Conservation (phyloP, 768 basidiomycete species). For the Myochromella boudieri region DNA sequence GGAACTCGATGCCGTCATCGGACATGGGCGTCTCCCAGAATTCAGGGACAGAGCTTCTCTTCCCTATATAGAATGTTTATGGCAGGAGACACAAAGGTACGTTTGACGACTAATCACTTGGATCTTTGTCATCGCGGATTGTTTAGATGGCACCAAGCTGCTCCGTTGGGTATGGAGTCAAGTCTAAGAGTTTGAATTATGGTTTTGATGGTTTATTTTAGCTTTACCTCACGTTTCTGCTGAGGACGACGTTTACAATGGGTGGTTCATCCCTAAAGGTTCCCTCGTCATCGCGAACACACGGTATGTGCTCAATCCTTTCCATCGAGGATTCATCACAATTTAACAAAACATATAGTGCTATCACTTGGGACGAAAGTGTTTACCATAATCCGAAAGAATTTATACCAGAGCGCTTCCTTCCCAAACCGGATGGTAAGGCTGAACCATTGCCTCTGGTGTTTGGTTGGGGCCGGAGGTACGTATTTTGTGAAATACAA, state of each 20-base stretch:
- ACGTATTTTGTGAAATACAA: not conserved
- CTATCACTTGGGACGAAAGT: slow-evolving; percentile 27
- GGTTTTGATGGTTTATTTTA: not conserved
- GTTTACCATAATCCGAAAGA: slow-evolving; percentile 25
- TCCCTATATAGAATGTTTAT: slow-evolving; percentile 10
- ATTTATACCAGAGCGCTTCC: slow-evolving; percentile 28
- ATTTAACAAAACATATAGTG: slow-evolving; percentile 15
- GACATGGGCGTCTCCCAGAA: slow-evolving; percentile 21
- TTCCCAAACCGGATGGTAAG: slow-evolving; percentile 19
- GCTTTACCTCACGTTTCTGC: slow-evolving; percentile 18
- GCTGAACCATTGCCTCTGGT: slow-evolving; percentile 20
- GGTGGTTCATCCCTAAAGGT: slow-evolving; percentile 22
- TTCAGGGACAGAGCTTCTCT: slow-evolving; percentile 7
- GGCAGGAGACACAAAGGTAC: slow-evolving; percentile 18
- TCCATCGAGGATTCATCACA: not conserved
- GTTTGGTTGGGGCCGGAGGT: slow-evolving; percentile 38
- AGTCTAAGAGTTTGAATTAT: not conserved
- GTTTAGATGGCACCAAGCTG: slow-evolving; percentile 16
- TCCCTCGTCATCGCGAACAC: slow-evolving; percentile 19
- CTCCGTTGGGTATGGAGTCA: slow-evolving; percentile 10
- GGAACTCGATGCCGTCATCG: slow-evolving; percentile 28
- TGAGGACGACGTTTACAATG: slow-evolving; percentile 22
- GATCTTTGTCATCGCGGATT: slow-evolving; percentile 9
- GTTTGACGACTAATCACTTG: slow-evolving; percentile 7
- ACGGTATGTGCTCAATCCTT: slow-evolving; percentile 8